phyloP scores from a whole-genome alignment of 805 yeast species.

The Spathaspora gorwiae region DNA sequence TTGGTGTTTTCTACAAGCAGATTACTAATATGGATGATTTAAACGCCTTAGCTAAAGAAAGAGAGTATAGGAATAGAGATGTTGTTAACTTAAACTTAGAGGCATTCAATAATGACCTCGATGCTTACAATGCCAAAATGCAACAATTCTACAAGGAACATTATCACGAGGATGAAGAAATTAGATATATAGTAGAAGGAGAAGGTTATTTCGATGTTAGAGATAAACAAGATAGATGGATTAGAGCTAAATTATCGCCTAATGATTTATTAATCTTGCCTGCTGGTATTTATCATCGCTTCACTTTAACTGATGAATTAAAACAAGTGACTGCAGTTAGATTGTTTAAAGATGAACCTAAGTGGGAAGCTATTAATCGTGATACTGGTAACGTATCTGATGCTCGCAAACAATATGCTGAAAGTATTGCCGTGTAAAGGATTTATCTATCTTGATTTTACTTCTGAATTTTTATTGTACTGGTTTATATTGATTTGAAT shows the following conservation, averaged over 20 bases:
- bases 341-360: conserved; percentile 90
- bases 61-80: conserved; percentile 81
- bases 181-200: conserved; percentile 84
- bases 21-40: conserved; percentile 51
- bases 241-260: conserved; percentile 59
- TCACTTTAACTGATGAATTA: conserved; percentile 59
- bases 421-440: conserved; percentile 21
- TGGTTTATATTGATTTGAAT: not conserved
- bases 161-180: conserved; percentile 95
- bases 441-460: not conserved
- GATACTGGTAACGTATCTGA: conserved; percentile 37
- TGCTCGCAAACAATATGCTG: conserved; percentile 33
- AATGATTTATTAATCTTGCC: conserved; percentile 76
- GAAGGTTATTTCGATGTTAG: conserved; percentile 90
- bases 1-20: conserved; percentile 68
- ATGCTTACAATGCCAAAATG: conserved; percentile 59
- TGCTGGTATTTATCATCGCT: conserved; percentile 91
- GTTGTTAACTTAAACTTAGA: conserved; percentile 54
- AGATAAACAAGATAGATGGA: conserved; percentile 61
- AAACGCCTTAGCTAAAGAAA: conserved; percentile 58
- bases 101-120: conserved; percentile 55
- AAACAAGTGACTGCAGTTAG: conserved; percentile 74
- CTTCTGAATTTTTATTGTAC: not conserved
- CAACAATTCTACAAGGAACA: conserved; percentile 76
- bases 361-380: conserved; percentile 85